Base-by-base conservation (phyloP, 805 yeast genomes). In the Priceomyces medius region DNA sequence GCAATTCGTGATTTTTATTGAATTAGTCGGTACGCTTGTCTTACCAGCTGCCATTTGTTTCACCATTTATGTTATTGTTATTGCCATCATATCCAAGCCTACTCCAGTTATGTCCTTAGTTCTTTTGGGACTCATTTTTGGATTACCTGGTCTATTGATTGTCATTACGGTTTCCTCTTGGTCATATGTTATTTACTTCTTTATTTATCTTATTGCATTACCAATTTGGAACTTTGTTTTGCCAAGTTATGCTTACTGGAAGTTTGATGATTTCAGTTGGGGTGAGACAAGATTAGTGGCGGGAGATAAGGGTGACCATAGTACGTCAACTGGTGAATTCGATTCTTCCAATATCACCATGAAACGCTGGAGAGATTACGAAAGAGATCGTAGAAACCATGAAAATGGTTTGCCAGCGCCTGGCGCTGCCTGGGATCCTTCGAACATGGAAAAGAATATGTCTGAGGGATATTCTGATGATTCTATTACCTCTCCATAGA, bases 291-390 rank as follows among this genome's bases (percentile, higher is more conserved):
- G 96, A 71, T 76, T 82, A n/a, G 80, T 88, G 37, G 76, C 77
- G 19, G 88, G 80, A 8, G 81, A 73, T 52, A 79, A 82, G 53
- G 79, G 76, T 17, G 80, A 72, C 13, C 93, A 87, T 58, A 85
- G 80, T 34, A 85, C 73, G 18, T 73, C 52, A 17, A 85, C 78
- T 33, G 98, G 97, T 52, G 83, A 81, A 47, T 93, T 91, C 59
- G 98, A 91, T 61, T 86, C 93, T n/a, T 81, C 95, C 1, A 79
- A 79, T 55, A 93, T 93, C 58, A 78, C 79, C 38, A 90, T 91
- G 91, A 87, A 84, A 73, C 76, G 91, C 44, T 93, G 99, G 99
- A 79, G 88, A 59, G 98, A 93, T 50, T 89, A 80, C 70, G 97
- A 90, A 63, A 71, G 86, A 50, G 88, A 85, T 23, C 59, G 81